Evolutionary conservation across 345 rosid genomes (phyloP).

Genomic region (Linum tenue): DNA sequence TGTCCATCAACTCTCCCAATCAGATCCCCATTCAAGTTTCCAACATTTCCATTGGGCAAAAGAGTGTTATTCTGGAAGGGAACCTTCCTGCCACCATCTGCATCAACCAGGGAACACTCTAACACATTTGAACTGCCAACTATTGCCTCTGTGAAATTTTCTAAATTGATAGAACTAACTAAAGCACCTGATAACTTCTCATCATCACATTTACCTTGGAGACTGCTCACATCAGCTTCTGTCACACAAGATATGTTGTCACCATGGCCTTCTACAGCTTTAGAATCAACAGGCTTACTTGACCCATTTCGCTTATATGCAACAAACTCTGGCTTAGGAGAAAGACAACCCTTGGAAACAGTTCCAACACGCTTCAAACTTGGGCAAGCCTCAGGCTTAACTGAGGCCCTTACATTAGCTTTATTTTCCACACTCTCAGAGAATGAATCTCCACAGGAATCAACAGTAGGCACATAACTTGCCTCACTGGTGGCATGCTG

Average conservation of each 20-base stretch:
- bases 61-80: conserved; percentile 15
- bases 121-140: conserved; percentile 25
- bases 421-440: conserved; percentile 58
- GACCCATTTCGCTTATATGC: conserved; percentile 28
- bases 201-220: conserved; percentile 24
- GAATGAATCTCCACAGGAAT: conserved; percentile 47
- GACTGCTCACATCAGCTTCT: conserved; percentile 26
- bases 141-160: conserved; percentile 28
- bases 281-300: conserved; percentile 24
- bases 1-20: background rate
- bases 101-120: conserved; percentile 26
- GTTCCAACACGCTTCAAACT: conserved; percentile 26
- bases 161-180: conserved; percentile 34
- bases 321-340: conserved; percentile 26
- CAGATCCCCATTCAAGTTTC: conserved; percentile 7
- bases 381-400: conserved; percentile 25
- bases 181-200: conserved; percentile 28
- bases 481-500: conserved; percentile 46
- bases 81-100: conserved; percentile 16
- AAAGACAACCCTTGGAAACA: conserved; percentile 22
- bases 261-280: conserved; percentile 47
- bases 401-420: conserved; percentile 35
- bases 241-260: conserved; percentile 43
- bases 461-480: conserved; percentile 41
- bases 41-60: conserved; percentile 7